Evolutionary conservation across 2,329 filamentous ascomycete genomes (phyloP).

Genomic region (Onygenales sp.): DNA sequence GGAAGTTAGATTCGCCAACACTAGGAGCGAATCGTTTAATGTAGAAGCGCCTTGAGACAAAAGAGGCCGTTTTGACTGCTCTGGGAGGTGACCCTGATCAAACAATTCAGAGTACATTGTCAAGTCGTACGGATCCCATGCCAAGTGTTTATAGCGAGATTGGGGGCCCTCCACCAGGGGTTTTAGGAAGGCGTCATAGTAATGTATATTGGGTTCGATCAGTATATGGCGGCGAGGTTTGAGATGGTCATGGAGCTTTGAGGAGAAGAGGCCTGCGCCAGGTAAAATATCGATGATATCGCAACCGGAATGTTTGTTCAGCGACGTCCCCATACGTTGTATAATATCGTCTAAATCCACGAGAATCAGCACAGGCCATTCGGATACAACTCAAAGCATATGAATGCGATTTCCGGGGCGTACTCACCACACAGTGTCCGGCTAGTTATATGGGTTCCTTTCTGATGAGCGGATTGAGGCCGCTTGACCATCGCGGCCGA

Average conservation of each 20-base stretch:
- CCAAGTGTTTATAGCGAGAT: conserved; percentile 40
- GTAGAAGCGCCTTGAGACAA: conserved; percentile 29
- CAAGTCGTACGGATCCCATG: conserved; percentile 48
- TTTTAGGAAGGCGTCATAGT: conserved; percentile 54
- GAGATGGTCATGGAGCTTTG: conserved; percentile 62
- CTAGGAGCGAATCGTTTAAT: conserved; percentile 64
- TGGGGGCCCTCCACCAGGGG: conserved; percentile 44
- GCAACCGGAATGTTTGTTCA: conserved; percentile 64
- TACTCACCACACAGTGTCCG: conserved; percentile 26
- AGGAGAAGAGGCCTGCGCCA: conserved; percentile 68
- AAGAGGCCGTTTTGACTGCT: conserved; percentile 41
- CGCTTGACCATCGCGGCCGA: conserved; percentile 3
- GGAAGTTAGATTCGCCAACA: conserved; percentile 58
- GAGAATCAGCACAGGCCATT: not conserved
- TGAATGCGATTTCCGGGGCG: no score
- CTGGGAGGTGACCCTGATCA: conserved; percentile 33
- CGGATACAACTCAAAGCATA: not conserved
- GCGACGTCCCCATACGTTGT: conserved; percentile 56
- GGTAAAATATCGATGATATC: conserved; percentile 85
- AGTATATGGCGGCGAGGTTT: conserved; percentile 75
- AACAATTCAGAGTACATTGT: conserved; percentile 41
- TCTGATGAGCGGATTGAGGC: conserved; percentile 14
- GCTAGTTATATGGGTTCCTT: conserved; percentile 18
- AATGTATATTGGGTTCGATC: conserved; percentile 57
- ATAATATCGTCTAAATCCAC: conserved; percentile 54